Conservation (phyloP, 169 alveolate genomes). For the Amoebophrya sp. region DNA sequence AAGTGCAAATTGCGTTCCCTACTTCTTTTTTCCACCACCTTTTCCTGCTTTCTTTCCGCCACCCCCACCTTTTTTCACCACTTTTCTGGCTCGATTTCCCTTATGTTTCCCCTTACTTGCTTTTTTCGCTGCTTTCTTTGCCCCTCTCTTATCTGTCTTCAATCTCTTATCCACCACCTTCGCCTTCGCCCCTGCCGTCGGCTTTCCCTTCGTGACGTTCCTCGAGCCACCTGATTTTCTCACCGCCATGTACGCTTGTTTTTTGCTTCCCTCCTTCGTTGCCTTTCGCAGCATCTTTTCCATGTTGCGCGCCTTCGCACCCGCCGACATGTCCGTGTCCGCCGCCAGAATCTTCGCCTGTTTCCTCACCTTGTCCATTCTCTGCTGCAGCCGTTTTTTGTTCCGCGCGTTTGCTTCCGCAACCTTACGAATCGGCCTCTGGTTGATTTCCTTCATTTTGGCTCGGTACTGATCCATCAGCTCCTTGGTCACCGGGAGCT, state of each 20-base stretch:
- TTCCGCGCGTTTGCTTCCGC: slow-evolving; percentile 28
- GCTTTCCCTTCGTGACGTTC: slow-evolving; percentile 6
- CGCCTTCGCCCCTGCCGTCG: slow-evolving; percentile 8
- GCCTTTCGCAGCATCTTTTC: slow-evolving; percentile 18
- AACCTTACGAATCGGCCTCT: slow-evolving; percentile 89
- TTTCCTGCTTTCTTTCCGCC: not conserved
- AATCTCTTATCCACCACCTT: slow-evolving; percentile 34
- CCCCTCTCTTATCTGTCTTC: slow-evolving; percentile 35
- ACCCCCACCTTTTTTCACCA: not conserved
- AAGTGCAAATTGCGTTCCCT: not conserved
- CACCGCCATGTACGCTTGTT: slow-evolving; percentile 3
- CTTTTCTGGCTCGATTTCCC: not conserved
- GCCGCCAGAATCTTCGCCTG: not conserved
- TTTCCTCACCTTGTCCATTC: slow-evolving; percentile 20
- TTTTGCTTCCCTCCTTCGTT: slow-evolving; percentile 1
- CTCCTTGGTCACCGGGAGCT: slow-evolving; percentile 89
- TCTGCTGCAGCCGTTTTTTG: slow-evolving; percentile 10
- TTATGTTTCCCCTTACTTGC: slow-evolving; percentile 4
- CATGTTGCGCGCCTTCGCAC: slow-evolving; percentile 20
- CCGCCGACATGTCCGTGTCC: slow-evolving; percentile 19
- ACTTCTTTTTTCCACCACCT: not conserved
- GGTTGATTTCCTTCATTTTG: slow-evolving; percentile 79
- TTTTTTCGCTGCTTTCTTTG: slow-evolving; percentile 2
- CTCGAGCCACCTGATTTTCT: not conserved
- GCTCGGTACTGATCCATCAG: slow-evolving; percentile 77